Base-by-base conservation (phyloP, 768 basidiomycete species). In the Suillus fuscotomentosus region DNA sequence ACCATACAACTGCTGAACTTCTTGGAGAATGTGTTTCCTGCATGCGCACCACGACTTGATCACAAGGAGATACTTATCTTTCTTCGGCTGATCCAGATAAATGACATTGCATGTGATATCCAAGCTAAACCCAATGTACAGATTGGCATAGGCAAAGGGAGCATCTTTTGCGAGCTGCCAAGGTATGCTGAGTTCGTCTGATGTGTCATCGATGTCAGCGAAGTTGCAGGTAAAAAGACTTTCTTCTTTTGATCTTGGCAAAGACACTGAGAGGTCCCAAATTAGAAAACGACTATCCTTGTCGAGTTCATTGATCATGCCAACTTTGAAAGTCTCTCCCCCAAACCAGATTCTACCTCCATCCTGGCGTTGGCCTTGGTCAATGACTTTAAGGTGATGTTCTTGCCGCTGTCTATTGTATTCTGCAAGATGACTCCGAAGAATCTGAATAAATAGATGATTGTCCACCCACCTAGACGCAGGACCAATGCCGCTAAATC, bases 141-240 rank as follows among this genome's bases (percentile, higher is more conserved):
- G 3, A 71, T 64, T 5, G 56, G 55, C 5, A 31, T 47, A 10
- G 2, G 17, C 63, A 55, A 78, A 81, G 2, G 63, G 68, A 14
- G 66, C 54, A 22, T 73, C 71, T 63, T 81, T 81, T 5, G 27
- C 20, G 24, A 15, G 9, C 2, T 51, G 60, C 57, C 63, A 47
- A 64, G 3, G 36, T 47, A 7, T 39, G 78, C 82, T 0, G 27
- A 31, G 27, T 3, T 31, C 27, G 3, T 31, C 4, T 3, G 0
- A 31, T 0, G 59, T 47, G 47, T 0, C 5, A 45, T 82, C 72
- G 38, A 85, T 80, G 63, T 83, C 79, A 1, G 45, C 65, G 11
- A 71, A 63, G 57, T 65, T 61, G 61, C 75, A 80, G 0, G 69
- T 27, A 51, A 65, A 76, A 0, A 31, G 1, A 0, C 6, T 13